A percentile compares a stretch with the other conserved stretches of the same genome.
phyloP scores from a whole-genome alignment of 2,329 filamentous ascomycete species.

The Pseudogymnoascus sp. region DNA sequence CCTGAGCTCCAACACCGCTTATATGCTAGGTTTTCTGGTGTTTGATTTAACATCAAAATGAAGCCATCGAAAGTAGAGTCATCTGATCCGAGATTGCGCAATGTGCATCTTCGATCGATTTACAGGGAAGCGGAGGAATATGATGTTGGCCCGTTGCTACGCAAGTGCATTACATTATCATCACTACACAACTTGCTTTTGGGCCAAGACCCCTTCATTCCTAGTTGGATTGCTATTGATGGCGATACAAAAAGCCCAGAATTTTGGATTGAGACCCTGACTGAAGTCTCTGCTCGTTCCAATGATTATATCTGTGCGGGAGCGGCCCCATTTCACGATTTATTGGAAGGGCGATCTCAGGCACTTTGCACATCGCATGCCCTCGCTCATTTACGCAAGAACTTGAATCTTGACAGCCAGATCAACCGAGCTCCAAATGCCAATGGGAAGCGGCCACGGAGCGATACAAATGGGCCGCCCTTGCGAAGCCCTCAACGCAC shows the following conservation, averaged over 20 bases:
- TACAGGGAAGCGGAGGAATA: neutral
- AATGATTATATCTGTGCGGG: neutral
- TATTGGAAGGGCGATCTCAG: neutral
- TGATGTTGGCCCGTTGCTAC: neutral
- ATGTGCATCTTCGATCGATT: neutral
- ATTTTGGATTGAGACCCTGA: neutral
- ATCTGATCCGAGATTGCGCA: neutral
- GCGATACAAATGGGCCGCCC: neutral
- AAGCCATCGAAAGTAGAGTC: neutral
- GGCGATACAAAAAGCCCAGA: neutral
- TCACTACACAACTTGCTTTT: neutral
- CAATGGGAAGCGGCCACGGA: neutral
- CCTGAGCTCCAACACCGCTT: neutral
- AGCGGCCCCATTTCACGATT: neutral
- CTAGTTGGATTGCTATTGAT: neutral
- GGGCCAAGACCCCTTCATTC: neutral
- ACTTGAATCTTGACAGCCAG: neutral
- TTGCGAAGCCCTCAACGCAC: neutral
- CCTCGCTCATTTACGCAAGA: neutral
- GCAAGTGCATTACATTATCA: neutral
- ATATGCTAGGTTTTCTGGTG: neutral
- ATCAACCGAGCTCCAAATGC: neutral
- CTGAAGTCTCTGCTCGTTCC: neutral
- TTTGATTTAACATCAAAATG: neutral
- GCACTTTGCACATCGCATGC: neutral